phyloP scores from a whole-genome alignment of 164 flowering plant genomes.

The Nymphaea colorata region DNA sequence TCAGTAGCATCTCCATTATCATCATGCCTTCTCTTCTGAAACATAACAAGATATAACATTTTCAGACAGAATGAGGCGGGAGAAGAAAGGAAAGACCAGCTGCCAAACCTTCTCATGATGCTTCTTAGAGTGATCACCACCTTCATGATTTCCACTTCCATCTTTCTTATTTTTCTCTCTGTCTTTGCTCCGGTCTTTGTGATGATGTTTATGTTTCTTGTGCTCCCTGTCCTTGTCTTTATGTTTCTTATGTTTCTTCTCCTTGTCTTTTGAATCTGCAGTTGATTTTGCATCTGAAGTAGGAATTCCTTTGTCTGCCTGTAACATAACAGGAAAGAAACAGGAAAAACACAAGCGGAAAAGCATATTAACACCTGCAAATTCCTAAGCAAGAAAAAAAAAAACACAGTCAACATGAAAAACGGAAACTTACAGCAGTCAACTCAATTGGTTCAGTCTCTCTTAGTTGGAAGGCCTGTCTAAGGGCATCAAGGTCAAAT shows the following conservation, averaged over 20 bases:
- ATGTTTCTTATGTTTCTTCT: slow-evolving; percentile 63
- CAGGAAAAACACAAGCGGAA: neutral
- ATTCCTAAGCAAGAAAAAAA: neutral
- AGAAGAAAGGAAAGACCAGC: neutral
- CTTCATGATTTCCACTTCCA: slow-evolving; percentile 46
- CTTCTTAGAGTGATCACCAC: slow-evolving; percentile 49
- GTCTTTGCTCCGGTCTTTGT: slow-evolving; percentile 40
- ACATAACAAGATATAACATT: slow-evolving; percentile 3
- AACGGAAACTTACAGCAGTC: slow-evolving; percentile 47
- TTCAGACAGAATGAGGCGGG: neutral
- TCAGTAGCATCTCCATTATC: slow-evolving; percentile 56
- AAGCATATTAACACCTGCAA: neutral
- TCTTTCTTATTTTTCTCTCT: slow-evolving; percentile 54
- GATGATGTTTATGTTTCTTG: slow-evolving; percentile 67
- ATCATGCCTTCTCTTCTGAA: slow-evolving; percentile 74
- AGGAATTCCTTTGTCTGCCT: slow-evolving; percentile 70
- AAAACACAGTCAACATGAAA: neutral
- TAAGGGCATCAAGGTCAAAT: slow-evolving; percentile 56
- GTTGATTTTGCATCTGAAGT: slow-evolving; percentile 40
- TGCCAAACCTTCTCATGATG: slow-evolving; percentile 60
- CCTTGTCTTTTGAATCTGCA: slow-evolving; percentile 57
- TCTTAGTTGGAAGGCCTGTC: slow-evolving; percentile 59
- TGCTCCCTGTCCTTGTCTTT: slow-evolving; percentile 68
- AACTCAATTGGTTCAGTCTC: slow-evolving; percentile 56
- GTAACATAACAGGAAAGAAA: neutral